Conservation (phyloP, 345 rosid species). For the Zanthoxylum bungeanum region DNA sequence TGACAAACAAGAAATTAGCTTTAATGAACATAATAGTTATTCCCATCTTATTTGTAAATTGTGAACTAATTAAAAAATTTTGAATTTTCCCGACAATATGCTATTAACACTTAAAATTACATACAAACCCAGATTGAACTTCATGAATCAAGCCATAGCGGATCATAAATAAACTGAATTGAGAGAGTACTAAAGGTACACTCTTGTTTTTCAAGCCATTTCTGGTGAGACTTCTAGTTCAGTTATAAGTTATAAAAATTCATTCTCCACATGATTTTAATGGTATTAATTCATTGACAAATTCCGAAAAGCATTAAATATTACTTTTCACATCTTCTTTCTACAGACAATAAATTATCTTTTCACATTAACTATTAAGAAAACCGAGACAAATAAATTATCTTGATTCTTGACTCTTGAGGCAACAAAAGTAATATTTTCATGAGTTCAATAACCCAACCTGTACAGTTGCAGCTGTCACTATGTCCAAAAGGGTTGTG, state of each 20-base stretch:
- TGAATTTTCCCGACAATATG: background rate
- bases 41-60: background rate
- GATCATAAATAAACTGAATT: background rate
- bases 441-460: slow-evolving; percentile 28
- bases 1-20: background rate
- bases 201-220: background rate
- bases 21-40: background rate
- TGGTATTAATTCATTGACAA: background rate
- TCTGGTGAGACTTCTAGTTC: background rate
- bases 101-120: background rate
- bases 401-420: no score
- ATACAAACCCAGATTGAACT: background rate
- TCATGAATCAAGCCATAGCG: background rate
- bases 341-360: background rate
- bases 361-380: no score
- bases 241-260: background rate
- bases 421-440: background rate
- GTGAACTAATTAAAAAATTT: background rate
- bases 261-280: background rate
- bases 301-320: background rate
- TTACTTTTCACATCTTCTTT: background rate
- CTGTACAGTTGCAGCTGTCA: slow-evolving; percentile 99
- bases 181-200: background rate
- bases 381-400: no score
- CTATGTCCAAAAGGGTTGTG: slow-evolving; percentile 80